Base-by-base conservation (phyloP, 2,329 filamentous ascomycete species). In the Pseudogymnoascus sp. region DNA sequence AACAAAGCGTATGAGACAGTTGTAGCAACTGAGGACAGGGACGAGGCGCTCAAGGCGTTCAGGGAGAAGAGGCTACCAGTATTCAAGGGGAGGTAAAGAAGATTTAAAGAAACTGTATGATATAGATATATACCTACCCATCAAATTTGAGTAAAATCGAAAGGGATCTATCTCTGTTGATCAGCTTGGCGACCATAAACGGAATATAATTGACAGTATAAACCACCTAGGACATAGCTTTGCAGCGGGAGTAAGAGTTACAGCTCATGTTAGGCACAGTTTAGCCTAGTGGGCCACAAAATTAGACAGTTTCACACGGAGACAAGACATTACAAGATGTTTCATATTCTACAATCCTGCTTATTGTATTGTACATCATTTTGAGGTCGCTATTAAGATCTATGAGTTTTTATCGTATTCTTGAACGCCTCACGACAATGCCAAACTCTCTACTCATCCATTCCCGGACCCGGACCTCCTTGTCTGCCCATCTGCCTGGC, bases 31-130 rank as follows among this genome's bases (percentile, higher is more conserved):
- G 87, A 92, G 72, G 94, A 99, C 78, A 82, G 92, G 64, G 80
- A 91, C 69, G 94, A 97, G 80, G 94, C 94, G 36, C 79, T 99
- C 66, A 83, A 78, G 74, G 94, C 94, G 0, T 99, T 99, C 77
- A 81, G 78, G 61, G 87, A 90, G 78, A 90, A 90, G 81, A 82
- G 87, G 69, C 86, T 82, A 74, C 86, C 87, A 13, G 78, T 79
- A n/a, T 90, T 89, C 71, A 85, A 79, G 68, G 86, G 86, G 10
- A 72, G 77, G 68, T 81, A 72, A 74, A 58, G n/a, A 55, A 35
- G 3, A 5, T 21, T 55, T 4, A 13, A 35, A 21, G 9, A 21
- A 33, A n/a, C 35, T 55, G 48, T 55, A 33, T 35, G 9, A 55
- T 55, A 55, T 55, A 35, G 48, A 55, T 35, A 33, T 35, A 21